These are phyloP conservation scores for Carex pumila DNA, from an alignment of 176 grass and related monocot species.

Conservation along the genomic window DNA sequence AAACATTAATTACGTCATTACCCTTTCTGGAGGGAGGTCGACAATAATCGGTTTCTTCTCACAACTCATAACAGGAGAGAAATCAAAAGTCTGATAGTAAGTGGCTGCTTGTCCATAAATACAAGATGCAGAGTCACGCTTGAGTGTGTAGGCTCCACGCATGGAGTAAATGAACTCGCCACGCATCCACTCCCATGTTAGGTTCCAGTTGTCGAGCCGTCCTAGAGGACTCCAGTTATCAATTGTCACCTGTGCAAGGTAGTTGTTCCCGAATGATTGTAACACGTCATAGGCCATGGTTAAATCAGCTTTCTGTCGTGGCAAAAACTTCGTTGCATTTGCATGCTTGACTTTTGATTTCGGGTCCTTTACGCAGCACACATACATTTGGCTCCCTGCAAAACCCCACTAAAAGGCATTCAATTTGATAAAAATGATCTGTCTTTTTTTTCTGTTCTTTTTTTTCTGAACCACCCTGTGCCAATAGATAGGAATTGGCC, in stretches of 20 bases:
- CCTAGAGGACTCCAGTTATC: conserved; percentile 83
- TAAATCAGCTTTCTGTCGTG: conserved; percentile 58
- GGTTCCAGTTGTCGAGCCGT: conserved; percentile 90
- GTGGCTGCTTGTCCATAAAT: conserved; percentile 47
- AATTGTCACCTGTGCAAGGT: conserved; percentile 79
- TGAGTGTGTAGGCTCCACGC: conserved; percentile 72
- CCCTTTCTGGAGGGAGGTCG: conserved; percentile 73
- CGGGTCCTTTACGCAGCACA: conserved; percentile 64
- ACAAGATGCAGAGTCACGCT: conserved; percentile 52
- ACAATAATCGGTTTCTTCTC: conserved; percentile 75
- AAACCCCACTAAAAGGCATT: background rate
- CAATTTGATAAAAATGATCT: background rate
- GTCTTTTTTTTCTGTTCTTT: no score
- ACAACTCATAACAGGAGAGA: conserved; percentile 67
- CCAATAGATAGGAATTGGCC: background rate
- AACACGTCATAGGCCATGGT: conserved; percentile 83
- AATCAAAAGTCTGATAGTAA: conserved; percentile 67
- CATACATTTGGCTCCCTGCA: conserved; percentile 63
- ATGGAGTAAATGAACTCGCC: conserved; percentile 80
- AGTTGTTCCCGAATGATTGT: conserved; percentile 52
- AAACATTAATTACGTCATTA: background rate
- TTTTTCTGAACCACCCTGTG: background rate
- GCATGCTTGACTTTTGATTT: conserved; percentile 61
- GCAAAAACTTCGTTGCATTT: conserved; percentile 32
- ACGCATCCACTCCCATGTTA: conserved; percentile 94